Evolutionary conservation across 78 protist species (phyloP).

Genomic region (Fonticula alba): DNA sequence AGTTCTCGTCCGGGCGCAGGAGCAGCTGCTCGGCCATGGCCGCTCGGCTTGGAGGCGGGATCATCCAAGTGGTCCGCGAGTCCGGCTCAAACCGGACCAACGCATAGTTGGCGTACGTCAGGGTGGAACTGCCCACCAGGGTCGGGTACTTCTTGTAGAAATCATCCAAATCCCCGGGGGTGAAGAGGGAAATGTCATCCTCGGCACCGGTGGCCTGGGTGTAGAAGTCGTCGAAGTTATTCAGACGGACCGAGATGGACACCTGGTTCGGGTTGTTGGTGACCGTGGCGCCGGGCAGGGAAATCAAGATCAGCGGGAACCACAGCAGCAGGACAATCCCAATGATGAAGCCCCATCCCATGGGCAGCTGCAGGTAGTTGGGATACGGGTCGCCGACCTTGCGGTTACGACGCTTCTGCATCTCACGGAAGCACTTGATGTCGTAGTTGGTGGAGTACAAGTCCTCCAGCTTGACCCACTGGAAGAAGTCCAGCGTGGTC

Average conservation of each 20-base stretch:
- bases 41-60: too few relatives aligned
- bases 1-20: too few relatives aligned
- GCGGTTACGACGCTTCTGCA: neutral
- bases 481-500: constrained; percentile 38
- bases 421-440: neutral
- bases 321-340: constrained; percentile 30
- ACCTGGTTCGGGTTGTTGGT: neutral
- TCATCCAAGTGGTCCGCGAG: too few relatives aligned
- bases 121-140: too few relatives aligned
- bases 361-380: neutral
- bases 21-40: too few relatives aligned
- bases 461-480: constrained; percentile 56
- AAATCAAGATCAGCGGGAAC: constrained; percentile 37
- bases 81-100: too few relatives aligned
- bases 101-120: too few relatives aligned
- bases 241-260: neutral
- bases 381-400: neutral
- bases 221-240: neutral
- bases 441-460: neutral
- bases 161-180: too few relatives aligned
- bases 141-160: too few relatives aligned
- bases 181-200: neutral
- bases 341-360: constrained; percentile 30
- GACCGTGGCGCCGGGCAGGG: neutral
- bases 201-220: neutral